Evolutionary conservation across 2,329 filamentous ascomycete species (phyloP).

Genomic region (Sphaerulina musiva): DNA sequence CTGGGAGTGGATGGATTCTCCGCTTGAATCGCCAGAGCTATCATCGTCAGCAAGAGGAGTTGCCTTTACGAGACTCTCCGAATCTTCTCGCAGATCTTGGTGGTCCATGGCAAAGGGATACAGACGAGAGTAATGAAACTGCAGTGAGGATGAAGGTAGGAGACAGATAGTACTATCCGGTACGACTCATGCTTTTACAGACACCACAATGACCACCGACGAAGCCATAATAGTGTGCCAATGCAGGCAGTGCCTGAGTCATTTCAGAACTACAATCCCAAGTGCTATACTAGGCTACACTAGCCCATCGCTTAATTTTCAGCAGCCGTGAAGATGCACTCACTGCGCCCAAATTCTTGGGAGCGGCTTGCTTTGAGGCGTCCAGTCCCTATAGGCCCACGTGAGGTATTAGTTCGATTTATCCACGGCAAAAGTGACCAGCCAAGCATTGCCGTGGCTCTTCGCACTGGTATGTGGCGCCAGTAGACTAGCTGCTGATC

Average conservation of each 20-base stretch:
- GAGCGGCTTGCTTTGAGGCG: neutral
- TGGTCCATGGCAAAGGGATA: conserved; percentile 1
- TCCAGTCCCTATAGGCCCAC: neutral
- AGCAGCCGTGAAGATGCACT: conserved; percentile 9
- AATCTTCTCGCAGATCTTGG: neutral
- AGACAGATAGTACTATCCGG: neutral
- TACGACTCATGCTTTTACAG: neutral
- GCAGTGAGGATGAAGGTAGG: conserved; percentile 4
- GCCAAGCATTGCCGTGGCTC: conserved; percentile 6
- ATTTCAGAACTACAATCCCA: neutral
- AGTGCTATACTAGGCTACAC: no score
- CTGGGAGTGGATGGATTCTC: neutral
- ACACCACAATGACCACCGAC: neutral
- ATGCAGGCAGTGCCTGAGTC: conserved; percentile 10
- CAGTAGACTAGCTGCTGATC: conserved; percentile 1
- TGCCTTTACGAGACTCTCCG: neutral
- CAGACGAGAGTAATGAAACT: neutral
- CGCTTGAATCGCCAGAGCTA: conserved; percentile 1
- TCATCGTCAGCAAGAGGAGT: conserved; percentile 1
- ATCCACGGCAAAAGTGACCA: neutral
- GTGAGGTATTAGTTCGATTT: neutral
- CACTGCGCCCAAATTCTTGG: conserved; percentile 6
- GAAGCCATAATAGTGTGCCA: conserved; percentile 4
- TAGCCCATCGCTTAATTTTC: conserved; percentile 1
- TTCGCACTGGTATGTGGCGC: conserved; percentile 8